A percentile compares a stretch with the other conserved stretches of the same genome.
These are phyloP conservation scores for Colletotrichum shisoi DNA, from an alignment of 2,329 filamentous ascomycete species.

Conservation along the genomic window DNA sequence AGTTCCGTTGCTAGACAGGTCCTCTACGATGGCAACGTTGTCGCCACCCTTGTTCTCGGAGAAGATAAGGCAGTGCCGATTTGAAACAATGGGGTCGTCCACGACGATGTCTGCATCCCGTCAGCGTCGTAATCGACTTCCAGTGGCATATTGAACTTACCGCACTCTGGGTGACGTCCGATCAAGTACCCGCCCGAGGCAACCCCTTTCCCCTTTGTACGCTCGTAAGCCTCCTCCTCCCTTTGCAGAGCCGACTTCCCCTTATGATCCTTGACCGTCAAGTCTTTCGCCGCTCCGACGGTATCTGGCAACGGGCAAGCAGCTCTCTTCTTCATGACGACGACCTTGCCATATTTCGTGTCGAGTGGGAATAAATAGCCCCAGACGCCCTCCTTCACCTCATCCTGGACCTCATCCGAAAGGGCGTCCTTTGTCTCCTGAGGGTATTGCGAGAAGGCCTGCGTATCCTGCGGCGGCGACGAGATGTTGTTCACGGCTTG, in stretches of 20 bases:
- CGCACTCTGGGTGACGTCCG: constrained; percentile 91
- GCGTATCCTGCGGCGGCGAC: constrained; percentile 70
- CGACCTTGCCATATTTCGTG: constrained; percentile 69
- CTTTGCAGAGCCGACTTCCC: constrained; percentile 58
- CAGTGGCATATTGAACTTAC: constrained; percentile 60
- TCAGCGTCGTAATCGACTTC: constrained; percentile 27
- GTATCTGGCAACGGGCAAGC: constrained; percentile 70
- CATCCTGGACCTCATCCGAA: constrained; percentile 84
- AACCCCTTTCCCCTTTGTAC: constrained; percentile 66
- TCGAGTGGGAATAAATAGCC: constrained; percentile 90
- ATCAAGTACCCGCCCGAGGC: constrained; percentile 87
- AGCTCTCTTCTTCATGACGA: constrained; percentile 76
- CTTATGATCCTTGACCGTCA: constrained; percentile 51
- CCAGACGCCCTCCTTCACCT: constrained; percentile 87
- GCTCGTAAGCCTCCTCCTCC: constrained; percentile 68
- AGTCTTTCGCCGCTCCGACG: constrained; percentile 50
- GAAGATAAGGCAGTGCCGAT: constrained; percentile 79
- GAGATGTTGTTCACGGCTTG: constrained; percentile 52
- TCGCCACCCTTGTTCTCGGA: constrained; percentile 65
- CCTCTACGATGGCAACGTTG: constrained; percentile 81
- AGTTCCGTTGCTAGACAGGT: constrained; percentile 94
- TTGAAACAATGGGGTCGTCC: constrained; percentile 82
- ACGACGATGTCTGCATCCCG: constrained; percentile 70
- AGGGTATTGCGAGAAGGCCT: constrained; percentile 73
- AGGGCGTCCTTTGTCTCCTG: constrained; percentile 74